These are phyloP conservation scores for Scutellaria galericulata DNA, from an alignment of 257 asterid genomes.

Conservation along the genomic window DNA sequence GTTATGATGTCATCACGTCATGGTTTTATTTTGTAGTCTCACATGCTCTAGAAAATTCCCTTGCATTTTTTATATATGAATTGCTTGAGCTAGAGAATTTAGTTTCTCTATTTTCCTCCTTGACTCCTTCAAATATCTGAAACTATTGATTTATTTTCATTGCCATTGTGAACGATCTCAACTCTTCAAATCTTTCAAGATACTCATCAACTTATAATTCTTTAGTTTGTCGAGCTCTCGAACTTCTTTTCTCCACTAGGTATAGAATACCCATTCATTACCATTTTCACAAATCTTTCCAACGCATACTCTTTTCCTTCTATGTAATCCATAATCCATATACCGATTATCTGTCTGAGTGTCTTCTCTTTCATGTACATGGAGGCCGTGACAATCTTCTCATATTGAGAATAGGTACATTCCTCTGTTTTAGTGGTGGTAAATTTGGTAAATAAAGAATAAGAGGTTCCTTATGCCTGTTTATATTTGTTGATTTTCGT, in stretches of 20 bases:
- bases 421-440: neutral
- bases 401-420: neutral
- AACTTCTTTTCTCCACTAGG: no score
- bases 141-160: neutral
- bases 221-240: neutral
- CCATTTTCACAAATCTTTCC: no score
- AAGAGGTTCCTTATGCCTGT: neutral
- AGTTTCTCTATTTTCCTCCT: neutral
- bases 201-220: neutral
- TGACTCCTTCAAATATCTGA: neutral
- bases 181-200: neutral
- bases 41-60: neutral
- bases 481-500: no score
- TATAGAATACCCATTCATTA: no score
- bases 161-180: neutral
- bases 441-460: neutral
- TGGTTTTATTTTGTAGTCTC: neutral
- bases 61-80: neutral
- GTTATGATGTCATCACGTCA: neutral
- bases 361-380: neutral
- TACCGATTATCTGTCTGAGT: neutral
- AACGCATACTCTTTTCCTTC: no score
- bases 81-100: neutral
- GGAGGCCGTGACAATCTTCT: neutral
- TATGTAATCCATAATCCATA: neutral